Evolutionary conservation across 169 alveolate species (phyloP), one percentile per base, ranked within the genome.

Genomic region (Plasmodium cynomolgi): DNA sequence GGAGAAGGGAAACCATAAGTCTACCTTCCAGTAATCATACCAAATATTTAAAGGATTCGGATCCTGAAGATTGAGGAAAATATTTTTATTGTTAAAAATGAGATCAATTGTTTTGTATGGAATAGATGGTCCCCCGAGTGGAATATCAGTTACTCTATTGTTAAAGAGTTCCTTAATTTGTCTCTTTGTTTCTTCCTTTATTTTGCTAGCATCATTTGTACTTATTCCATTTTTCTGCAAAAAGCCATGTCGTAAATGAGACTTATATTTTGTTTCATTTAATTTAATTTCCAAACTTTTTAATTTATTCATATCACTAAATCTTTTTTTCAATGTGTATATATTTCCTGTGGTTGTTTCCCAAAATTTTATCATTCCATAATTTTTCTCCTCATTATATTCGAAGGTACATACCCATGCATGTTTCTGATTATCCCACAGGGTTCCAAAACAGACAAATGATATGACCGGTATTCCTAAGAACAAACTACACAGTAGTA

Each of bases 1-100:
- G 23, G 95, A 47, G 84, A 96, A 96, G 17, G 96, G 98, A 86
- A 94, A 97, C 96, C 96, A 97, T 82, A 83, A 83, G 44, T 92
- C 96, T 15, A 50, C 41, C 75, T 95, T 93, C 95, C 96, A 92
- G 68, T 96, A 72, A 80, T 97, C 98, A 84, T 92, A 96, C 95
- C 95, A 94, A 37, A 97, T 94, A 62, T 88, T 91, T 81, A 95
- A 95, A 8, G 97, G 97, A 26, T 83, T 96, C 2, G 92, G 44
- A 68, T 93, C 96, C 75, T 97, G 98, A 23, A 97, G 83, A 82
- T 97, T 97, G 39, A 96, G 92, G 96, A 97, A 97, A 34, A 97
- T 93, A 92, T 97, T 97, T 71, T 62, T 83, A 41, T 97, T 97
- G 91, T 97, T 97, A 84, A 97, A 97, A 81, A 97, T 88, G 17